Base-by-base conservation (phyloP, 306 rosid species). In the Echinosophora koreensis region DNA sequence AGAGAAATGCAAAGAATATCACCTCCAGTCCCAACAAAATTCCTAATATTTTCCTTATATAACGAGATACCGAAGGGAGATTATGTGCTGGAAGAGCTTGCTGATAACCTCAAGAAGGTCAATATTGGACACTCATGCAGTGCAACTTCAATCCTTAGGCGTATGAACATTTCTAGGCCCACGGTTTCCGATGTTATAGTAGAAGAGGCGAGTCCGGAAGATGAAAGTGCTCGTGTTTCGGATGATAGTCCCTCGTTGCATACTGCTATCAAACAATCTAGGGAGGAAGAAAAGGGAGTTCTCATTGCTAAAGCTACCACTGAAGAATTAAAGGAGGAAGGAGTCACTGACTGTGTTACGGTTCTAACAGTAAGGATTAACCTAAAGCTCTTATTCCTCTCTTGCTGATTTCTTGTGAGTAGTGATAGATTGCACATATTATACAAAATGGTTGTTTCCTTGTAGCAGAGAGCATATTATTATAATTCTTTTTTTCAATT, bases 51-150 rank as follows among this genome's bases (percentile, higher is more conserved):
- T 67, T 82, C 97, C 15, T 80, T 96, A 81, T 93, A 87, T 34
- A 86, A 89, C 8, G 98, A 91, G 82, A 72, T 96, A 66, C 96
- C 98, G 0, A 96, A 96, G 70, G 99, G 98, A 35, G 98, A 96
- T 47, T 91, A 83, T 15, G 89, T 96, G n/a, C 87, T 92, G 6
- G 84, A 89, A 74, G 92, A 91, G 89, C 90, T 96, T 16, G 88
- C 92, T 2, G 92, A 86, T 79, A 87, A 83, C 86, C 90, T 91
- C 18, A 87, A 81, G 81, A 88, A 64, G 84, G 69, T 64, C 41
- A 86, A 68, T 51, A 73, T 78, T 44, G 77, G 84, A 55, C 86
- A 86, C 54, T 84, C 96, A 1, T 87, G 93, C 66, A 86, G 93
- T 74, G 97, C 97, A 44, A 87, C 87, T 77, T 82, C 96, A 39